Conservation (phyloP, 2,329 filamentous ascomycete species). For the Exophiala viscosa region DNA sequence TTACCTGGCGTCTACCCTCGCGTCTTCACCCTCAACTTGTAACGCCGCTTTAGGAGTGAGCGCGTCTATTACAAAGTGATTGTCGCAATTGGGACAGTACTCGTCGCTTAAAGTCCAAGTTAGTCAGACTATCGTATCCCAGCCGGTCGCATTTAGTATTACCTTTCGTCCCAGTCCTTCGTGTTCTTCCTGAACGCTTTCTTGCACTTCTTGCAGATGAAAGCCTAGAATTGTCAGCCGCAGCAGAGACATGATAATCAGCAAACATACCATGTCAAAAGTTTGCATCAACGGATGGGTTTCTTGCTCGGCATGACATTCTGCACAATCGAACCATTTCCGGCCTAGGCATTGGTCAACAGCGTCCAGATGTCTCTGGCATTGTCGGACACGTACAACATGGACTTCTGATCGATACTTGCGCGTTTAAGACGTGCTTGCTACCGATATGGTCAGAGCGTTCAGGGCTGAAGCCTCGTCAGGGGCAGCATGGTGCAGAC, state of each 20-base stretch:
- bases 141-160: conserved; percentile 6
- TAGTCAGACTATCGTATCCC: too few species aligned
- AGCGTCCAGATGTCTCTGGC: neutral
- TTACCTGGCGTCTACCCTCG: conserved; percentile 69
- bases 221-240: conserved; percentile 45
- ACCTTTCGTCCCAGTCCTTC: conserved; percentile 82
- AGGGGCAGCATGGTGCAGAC: too few species aligned
- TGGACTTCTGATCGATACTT: conserved; percentile 90
- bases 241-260: neutral
- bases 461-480: too few species aligned
- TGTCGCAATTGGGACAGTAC: conserved; percentile 98
- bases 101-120: conserved; percentile 62
- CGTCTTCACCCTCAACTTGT: conserved; percentile 87
- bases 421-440: conserved; percentile 97
- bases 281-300: conserved; percentile 70
- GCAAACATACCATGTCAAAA: conserved; percentile 67
- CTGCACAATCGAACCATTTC: conserved; percentile 98
- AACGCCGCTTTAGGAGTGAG: conserved; percentile 76
- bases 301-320: conserved; percentile 84
- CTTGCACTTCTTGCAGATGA: conserved; percentile 98
- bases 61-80: conserved; percentile 94
- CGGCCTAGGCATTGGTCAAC: conserved; percentile 54
- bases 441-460: conserved; percentile 45
- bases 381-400: conserved; percentile 67
- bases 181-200: conserved; percentile 97